phyloP scores from a whole-genome alignment of 2,329 filamentous ascomycete species.

The Lizonia empirigonia region DNA sequence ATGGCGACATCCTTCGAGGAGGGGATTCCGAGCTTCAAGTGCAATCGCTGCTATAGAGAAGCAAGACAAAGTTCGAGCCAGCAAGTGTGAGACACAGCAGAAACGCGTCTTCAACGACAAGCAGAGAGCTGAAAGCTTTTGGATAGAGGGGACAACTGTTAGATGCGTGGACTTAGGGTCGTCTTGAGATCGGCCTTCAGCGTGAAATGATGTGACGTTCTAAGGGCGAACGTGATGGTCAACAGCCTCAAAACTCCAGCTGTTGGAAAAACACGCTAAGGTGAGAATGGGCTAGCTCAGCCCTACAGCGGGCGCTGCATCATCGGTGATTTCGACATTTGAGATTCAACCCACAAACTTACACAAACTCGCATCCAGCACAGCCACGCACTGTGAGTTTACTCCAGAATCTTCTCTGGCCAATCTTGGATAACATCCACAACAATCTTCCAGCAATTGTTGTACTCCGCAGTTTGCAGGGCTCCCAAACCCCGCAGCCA shows the following conservation, averaged over 20 bases:
- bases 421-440: too few species aligned
- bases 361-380: neutral
- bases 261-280: neutral
- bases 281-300: slow-evolving; percentile 1
- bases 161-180: too few species aligned
- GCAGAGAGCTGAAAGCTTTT: too few species aligned
- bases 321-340: slow-evolving; percentile 7
- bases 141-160: too few species aligned
- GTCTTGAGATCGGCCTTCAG: too few species aligned
- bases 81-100: too few species aligned
- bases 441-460: too few species aligned
- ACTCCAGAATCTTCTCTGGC: neutral
- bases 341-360: neutral
- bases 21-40: neutral
- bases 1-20: slow-evolving; percentile 1
- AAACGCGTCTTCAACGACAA: neutral
- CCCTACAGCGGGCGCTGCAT: slow-evolving; percentile 9
- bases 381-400: neutral
- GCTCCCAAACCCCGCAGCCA: slow-evolving; percentile 12
- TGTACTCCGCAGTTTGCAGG: too few species aligned
- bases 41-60: neutral
- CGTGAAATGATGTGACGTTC: too few species aligned
- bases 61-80: neutral
- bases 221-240: too few species aligned
- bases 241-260: neutral